Base-by-base conservation (phyloP, 371 early-diverging fungal genomes). In the Mucor velutinosus region DNA sequence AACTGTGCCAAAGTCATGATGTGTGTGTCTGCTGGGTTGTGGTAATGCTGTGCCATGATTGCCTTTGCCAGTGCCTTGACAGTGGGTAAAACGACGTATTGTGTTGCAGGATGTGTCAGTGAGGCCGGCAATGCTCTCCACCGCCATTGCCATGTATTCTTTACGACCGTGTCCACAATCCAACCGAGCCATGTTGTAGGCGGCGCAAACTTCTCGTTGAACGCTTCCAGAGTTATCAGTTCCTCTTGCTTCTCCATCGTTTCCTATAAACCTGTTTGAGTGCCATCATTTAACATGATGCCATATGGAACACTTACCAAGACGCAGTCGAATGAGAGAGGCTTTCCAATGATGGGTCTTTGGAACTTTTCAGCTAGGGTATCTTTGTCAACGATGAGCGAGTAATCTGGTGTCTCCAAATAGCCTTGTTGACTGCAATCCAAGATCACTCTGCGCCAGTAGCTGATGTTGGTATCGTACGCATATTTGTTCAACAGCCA, bases 1-100 rank as follows among this genome's bases (percentile, higher is more conserved):
- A 84, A 81, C n/a, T 78, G 75, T 12, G 70, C 35, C 27, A 81
- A 49, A 19, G 81, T 84, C 59, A 76, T 47, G 7, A 83, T 14
- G 53, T 65, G 56, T 25, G 27, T 23, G 35, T 73, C 71, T 12
- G 62, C 62, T 12, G 64, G 58, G 17, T 62, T 60, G 8, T 66
- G 25, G 21, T 62, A 65, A 23, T 32, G 60, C 23, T 58, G 61
- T 2, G 45, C 29, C 10, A 67, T 5, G 7, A 73, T 66, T 2
- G 67, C 58, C 30, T 65, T 65, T 10, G 75, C 72, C 10, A 80
- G 43, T 3, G 64, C 43, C 33, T 76, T 71, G 11, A 83, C 23
- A 0, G 77, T 80, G 1, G 77, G 77, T 61, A 83, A 45, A 4
- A 83, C 79, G 1, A 78, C 70, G 61, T 70, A 73, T 0, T 23